Evolutionary conservation across 2,329 filamentous ascomycete genomes (phyloP).

Genomic region (Xylaria arbuscula): DNA sequence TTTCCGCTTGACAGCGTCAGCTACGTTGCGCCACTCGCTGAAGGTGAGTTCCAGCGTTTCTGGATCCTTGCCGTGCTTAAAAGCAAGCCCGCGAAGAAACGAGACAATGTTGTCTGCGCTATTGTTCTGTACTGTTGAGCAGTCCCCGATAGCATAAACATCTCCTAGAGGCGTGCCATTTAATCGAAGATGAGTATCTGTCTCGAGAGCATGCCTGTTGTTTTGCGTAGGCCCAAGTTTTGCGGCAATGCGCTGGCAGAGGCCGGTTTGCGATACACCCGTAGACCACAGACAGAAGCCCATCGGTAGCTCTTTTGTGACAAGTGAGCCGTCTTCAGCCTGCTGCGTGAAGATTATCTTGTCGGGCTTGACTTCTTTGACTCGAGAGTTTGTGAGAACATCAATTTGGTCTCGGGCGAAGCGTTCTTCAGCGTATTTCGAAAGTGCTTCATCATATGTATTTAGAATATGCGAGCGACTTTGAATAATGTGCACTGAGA

Average conservation of each 20-base stretch:
- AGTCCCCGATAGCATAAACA: slow-evolving; percentile 96
- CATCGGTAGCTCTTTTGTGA: slow-evolving; percentile 95
- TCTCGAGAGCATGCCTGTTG: slow-evolving; percentile 92
- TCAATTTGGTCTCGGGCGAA: slow-evolving; percentile 93
- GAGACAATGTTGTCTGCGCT: slow-evolving; percentile 89
- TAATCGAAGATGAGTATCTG: slow-evolving; percentile 90
- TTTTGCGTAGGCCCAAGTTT: slow-evolving; percentile 81
- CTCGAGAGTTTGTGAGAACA: slow-evolving; percentile 90
- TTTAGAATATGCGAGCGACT: slow-evolving; percentile 95
- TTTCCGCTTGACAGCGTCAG: slow-evolving; percentile 82
- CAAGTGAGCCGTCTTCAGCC: slow-evolving; percentile 73
- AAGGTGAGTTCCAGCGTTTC: slow-evolving; percentile 89
- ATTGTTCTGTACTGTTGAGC: slow-evolving; percentile 97
- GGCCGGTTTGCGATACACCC: slow-evolving; percentile 86
- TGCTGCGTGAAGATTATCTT: slow-evolving; percentile 91
- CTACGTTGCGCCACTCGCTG: slow-evolving; percentile 86
- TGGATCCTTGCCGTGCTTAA: slow-evolving; percentile 90
- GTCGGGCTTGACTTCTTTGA: slow-evolving; percentile 86
- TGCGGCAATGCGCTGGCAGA: slow-evolving; percentile 80
- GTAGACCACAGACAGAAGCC: slow-evolving; percentile 99
- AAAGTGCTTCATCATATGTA: slow-evolving; percentile 96
- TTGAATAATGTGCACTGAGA: slow-evolving; percentile 97
- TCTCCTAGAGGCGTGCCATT: slow-evolving; percentile 91
- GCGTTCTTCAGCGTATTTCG: slow-evolving; percentile 88
- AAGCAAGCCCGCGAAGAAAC: slow-evolving; percentile 89